A percentile compares a stretch with the other conserved stretches of the same genome.
Conservation (phyloP, 1,284 basidiomycete genomes). For the Phaffia rhodozyma region DNA sequence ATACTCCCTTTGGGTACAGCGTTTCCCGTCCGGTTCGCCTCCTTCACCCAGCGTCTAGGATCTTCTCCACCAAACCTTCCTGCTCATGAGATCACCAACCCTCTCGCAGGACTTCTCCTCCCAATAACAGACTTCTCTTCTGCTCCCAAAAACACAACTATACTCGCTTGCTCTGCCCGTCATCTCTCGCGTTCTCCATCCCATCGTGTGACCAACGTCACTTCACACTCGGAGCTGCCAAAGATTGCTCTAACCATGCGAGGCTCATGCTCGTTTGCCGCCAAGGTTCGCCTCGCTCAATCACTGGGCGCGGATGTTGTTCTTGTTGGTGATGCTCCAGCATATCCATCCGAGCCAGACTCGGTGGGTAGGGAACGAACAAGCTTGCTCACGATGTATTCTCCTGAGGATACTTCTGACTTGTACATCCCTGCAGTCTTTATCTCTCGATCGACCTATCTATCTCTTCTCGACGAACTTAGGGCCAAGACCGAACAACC, state of each 20-base stretch:
- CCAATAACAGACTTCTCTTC: background rate
- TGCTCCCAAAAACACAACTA: background rate
- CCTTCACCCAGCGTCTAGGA: constrained; percentile 2
- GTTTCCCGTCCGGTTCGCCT: background rate
- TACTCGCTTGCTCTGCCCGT: background rate
- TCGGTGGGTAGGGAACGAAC: constrained; percentile 58
- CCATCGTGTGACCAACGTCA: background rate
- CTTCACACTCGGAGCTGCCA: background rate
- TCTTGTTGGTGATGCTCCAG: constrained; percentile 61
- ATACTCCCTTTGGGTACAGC: background rate
- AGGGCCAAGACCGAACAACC: constrained; percentile 9
- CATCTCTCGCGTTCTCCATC: background rate
- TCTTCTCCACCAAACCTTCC: background rate
- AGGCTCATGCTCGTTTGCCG: constrained; percentile 74
- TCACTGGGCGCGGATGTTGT: constrained; percentile 69
- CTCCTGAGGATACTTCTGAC: constrained; percentile 44
- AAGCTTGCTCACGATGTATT: constrained; percentile 79
- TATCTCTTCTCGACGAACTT: constrained; percentile 34
- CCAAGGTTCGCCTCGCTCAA: constrained; percentile 72
- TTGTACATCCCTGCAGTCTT: constrained; percentile 39
- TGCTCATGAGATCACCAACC: constrained; percentile 5
- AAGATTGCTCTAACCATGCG: constrained; percentile 71
- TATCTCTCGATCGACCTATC: constrained; percentile 36
- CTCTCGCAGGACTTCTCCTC: constrained; percentile 4
- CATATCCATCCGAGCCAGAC: constrained; percentile 28